Percentiles rank a stretch among this genome's conserved stretches.
Evolutionary conservation across 257 asterid genomes (phyloP).

Genomic region (Solanum ossicruentum): DNA sequence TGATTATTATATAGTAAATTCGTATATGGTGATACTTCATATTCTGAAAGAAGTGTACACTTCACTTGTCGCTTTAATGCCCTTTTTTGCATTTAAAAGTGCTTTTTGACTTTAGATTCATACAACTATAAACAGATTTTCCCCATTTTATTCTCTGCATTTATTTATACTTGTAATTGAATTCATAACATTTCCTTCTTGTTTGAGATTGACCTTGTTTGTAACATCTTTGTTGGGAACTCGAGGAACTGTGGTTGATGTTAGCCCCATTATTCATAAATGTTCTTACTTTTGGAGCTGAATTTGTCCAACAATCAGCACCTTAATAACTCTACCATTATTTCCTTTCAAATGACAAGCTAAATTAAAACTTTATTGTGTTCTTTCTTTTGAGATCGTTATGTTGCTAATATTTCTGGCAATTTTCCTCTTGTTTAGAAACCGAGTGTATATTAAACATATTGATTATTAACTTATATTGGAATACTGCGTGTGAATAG

Average conservation of each 20-base stretch:
- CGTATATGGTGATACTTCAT: not conserved
- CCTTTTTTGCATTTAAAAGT: not conserved
- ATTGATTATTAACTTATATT: not conserved
- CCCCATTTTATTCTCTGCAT: not conserved
- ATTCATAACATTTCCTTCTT: not conserved
- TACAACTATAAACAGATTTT: not conserved
- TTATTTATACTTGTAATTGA: not conserved
- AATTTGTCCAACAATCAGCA: not conserved
- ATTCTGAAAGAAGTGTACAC: not conserved
- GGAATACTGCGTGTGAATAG: conserved; percentile 17
- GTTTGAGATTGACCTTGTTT: not conserved
- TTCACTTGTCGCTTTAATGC: not conserved
- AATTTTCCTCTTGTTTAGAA: not conserved
- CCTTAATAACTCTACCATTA: not conserved
- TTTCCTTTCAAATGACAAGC: not conserved
- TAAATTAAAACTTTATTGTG: not conserved
- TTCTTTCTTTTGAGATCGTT: not conserved
- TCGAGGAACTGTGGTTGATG: not conserved
- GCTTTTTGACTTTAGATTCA: not conserved
- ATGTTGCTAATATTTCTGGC: not conserved
- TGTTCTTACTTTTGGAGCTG: not conserved
- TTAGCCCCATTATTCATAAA: not conserved
- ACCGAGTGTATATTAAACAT: not conserved
- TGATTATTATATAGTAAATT: not conserved
- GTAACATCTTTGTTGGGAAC: not conserved